Percentiles rank a stretch among this genome's conserved stretches.
phyloP scores from a whole-genome alignment of 495 filamentous ascomycete genomes.

The Xylaria venustula region DNA sequence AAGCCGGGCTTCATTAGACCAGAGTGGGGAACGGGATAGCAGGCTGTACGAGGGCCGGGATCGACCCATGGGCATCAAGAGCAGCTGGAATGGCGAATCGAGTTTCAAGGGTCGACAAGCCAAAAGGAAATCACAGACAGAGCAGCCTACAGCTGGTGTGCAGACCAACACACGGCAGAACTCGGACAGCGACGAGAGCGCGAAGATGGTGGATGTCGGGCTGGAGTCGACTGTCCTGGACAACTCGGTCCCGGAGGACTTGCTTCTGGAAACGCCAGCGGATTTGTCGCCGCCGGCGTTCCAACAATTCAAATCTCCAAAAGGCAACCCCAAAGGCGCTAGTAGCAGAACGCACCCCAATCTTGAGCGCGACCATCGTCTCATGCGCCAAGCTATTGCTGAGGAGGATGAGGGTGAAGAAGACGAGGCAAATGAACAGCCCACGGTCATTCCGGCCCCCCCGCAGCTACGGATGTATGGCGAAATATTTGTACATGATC shows the following conservation, averaged over 20 bases:
- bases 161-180: conserved; percentile 43
- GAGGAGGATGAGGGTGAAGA: conserved; percentile 31
- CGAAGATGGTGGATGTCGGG: conserved; percentile 82
- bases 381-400: conserved; percentile 31
- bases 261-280: conserved; percentile 52
- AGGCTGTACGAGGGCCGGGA: conserved; percentile 38
- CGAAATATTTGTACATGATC: conserved; percentile 66
- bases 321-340: conserved; percentile 19
- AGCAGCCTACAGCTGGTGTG: conserved; percentile 39
- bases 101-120: conserved; percentile 35
- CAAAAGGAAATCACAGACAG: conserved; percentile 35
- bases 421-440: conserved; percentile 20
- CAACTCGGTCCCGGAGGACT: conserved; percentile 59
- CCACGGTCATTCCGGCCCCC: conserved; percentile 20
- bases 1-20: conserved; percentile 53
- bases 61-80: conserved; percentile 56
- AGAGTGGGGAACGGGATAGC: conserved; percentile 52
- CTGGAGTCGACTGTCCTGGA: conserved; percentile 64
- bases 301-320: conserved; percentile 66
- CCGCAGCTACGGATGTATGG: conserved; percentile 34
- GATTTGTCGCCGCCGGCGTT: conserved; percentile 80
- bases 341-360: conserved; percentile 25
- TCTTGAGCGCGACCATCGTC: conserved; percentile 28
- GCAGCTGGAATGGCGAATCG: conserved; percentile 56
- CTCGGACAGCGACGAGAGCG: conserved; percentile 54